Evolutionary conservation across 306 rosid species (phyloP).

Genomic region (Cotoneaster glaucophyllus): DNA sequence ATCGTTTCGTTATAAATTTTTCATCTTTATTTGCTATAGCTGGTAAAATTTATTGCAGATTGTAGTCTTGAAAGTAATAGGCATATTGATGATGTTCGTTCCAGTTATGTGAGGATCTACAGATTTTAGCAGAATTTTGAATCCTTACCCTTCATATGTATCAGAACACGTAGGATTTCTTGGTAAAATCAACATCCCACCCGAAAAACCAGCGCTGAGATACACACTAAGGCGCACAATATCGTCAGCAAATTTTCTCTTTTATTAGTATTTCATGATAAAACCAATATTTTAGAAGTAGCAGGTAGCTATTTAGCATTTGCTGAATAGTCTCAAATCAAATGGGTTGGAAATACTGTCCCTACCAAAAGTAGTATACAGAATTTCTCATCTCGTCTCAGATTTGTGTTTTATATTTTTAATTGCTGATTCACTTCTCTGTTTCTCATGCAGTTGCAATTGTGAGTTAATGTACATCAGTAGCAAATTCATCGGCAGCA

Average conservation of each 20-base stretch:
- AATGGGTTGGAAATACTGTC: neutral
- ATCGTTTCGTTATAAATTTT: slow-evolving; percentile 3
- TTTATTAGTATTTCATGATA: neutral
- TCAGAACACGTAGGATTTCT: neutral
- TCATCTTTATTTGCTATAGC: neutral
- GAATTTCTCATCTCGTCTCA: neutral
- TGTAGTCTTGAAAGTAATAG: neutral
- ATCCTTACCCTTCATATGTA: neutral
- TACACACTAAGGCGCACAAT: neutral
- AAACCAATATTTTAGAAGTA: neutral
- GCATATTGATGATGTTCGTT: neutral
- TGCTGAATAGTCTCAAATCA: neutral
- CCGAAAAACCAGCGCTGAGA: neutral
- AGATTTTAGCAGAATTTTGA: neutral
- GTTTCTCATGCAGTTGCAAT: slow-evolving; percentile 15
- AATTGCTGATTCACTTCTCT: neutral
- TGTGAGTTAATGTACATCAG: neutral
- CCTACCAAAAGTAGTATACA: no score
- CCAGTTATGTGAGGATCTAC: neutral
- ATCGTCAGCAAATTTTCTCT: neutral
- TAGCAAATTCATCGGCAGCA: slow-evolving; percentile 7
- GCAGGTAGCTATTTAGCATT: neutral
- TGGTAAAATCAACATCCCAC: neutral
- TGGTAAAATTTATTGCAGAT: neutral
- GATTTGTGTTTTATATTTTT: neutral